phyloP scores from a whole-genome alignment of 2,329 filamentous ascomycete species.

The Coleophoma crateriformis region DNA sequence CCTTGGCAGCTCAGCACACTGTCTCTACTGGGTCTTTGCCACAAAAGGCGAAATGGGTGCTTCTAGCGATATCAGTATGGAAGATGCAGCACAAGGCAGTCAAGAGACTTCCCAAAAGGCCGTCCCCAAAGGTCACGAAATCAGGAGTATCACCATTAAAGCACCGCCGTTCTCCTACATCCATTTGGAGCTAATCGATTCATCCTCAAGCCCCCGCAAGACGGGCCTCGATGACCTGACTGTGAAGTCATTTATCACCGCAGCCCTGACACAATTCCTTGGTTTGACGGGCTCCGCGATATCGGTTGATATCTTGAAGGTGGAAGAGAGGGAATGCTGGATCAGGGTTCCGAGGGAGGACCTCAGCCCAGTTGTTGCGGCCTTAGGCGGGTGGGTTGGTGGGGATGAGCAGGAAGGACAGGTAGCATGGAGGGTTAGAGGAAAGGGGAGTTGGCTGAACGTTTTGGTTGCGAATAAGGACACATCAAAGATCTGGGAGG shows the following conservation, averaged over 20 bases:
- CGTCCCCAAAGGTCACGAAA: conserved; percentile 30
- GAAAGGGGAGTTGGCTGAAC: conserved; percentile 60
- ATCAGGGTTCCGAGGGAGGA: conserved; percentile 59
- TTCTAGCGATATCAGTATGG: background rate
- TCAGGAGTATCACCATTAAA: conserved; percentile 46
- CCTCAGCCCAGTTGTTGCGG: conserved; percentile 54
- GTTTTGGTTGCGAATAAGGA: conserved; percentile 42
- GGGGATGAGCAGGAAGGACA: conserved; percentile 26
- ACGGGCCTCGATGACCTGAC: conserved; percentile 53
- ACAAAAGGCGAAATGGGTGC: too few species aligned
- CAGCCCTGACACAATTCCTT: conserved; percentile 63
- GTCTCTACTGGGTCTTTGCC: too few species aligned
- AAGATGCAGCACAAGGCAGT: background rate
- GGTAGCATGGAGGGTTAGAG: conserved; percentile 43
- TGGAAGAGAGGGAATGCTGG: conserved; percentile 52
- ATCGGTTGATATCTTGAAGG: conserved; percentile 63
- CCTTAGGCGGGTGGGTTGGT: conserved; percentile 60
- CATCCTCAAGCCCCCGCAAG: conserved; percentile 8
- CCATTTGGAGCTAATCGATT: conserved; percentile 43
- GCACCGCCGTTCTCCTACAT: conserved; percentile 50
- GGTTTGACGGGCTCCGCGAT: conserved; percentile 64
- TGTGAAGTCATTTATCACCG: conserved; percentile 54
- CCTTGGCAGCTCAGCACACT: too few species aligned
- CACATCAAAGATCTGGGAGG: conserved; percentile 16
- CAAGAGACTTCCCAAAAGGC: background rate